Conservation (phyloP, 2,329 filamentous ascomycete species). For the Zelopaecilomyces penicillatus region DNA sequence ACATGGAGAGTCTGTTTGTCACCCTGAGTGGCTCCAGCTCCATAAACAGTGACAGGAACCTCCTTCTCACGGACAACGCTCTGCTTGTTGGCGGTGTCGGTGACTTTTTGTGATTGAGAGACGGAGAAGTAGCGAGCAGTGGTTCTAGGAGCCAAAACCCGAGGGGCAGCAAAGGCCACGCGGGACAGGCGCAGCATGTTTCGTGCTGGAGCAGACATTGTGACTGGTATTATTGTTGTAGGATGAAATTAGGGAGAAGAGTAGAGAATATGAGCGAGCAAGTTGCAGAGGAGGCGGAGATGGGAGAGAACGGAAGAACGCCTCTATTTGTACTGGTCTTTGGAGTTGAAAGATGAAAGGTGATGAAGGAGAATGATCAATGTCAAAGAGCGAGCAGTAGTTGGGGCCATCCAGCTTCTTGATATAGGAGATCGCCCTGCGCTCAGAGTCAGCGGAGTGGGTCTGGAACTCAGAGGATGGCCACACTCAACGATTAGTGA, state of each 20-base stretch:
- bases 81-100: conserved; percentile 36
- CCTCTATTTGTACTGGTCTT: not conserved
- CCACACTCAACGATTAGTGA: too few species aligned
- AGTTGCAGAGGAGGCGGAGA: not conserved
- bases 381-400: too few species aligned
- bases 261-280: not conserved
- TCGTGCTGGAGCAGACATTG: conserved; percentile 28
- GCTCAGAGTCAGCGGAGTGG: too few species aligned
- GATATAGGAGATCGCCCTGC: too few species aligned
- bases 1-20: conserved; percentile 51
- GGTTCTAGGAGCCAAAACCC: conserved; percentile 15
- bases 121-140: conserved; percentile 25
- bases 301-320: conserved; percentile 4
- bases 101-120: conserved; percentile 22
- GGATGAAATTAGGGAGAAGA: not conserved
- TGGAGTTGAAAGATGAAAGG: not conserved
- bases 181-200: conserved; percentile 26
- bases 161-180: conserved; percentile 21
- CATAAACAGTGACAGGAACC: conserved; percentile 48
- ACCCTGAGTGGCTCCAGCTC: conserved; percentile 29
- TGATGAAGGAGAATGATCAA: not conserved
- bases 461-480: too few species aligned
- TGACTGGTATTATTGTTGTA: conserved; percentile 13
- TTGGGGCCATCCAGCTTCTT: too few species aligned
- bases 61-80: conserved; percentile 50